Evolutionary conservation across 2,329 filamentous ascomycete genomes (phyloP), one percentile per base, ranked within the genome.

Genomic region (Fusarium tanahbumbuense): DNA sequence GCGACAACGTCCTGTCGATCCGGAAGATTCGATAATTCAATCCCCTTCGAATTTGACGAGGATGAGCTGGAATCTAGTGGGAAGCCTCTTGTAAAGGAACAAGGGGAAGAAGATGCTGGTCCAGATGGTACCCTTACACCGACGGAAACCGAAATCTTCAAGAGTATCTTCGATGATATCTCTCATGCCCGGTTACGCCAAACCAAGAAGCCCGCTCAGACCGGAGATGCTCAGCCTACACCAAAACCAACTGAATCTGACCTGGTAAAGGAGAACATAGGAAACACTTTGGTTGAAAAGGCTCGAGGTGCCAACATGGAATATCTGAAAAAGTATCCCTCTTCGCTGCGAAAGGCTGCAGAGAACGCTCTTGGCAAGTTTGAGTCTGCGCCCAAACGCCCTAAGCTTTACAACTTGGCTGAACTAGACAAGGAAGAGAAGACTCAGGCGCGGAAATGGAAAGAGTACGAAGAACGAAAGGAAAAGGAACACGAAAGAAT

Each of bases 121-220:
- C 54, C 73, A 28, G 15, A 64, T 23, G 84, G 83, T 6, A 91
- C 88, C 8, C 88, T 91, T 50, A 91, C 89, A 0, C 84, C 85
- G 0, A 75, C 80, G 1, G 89, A 91, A 74, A 83, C 85, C 28
- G 81, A 83, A 53, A 86, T 90, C 54, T 91, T 91, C 70, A 81
- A 84, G 54, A 83, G 88, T 55, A 90, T 91, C 46, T 85, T 86
- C 48, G 78, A 81, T 46, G 81, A 83, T 32, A 82, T 83, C 46
- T 75, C 80, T 1, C 70, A 78, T 40, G 80, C 79, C 4, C 77
- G 75, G 32, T 77, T 81, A 73, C 77, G 77, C 3, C 64, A 70
- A 48, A 74, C 77, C 4, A 65, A 70, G 59, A 76, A 73, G 53
- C 71, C 69, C n/a, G 48, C 67, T 20, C 60, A 47, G 28, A 20